A percentile compares a stretch with the other conserved stretches of the same genome.
Conservation (phyloP, 2,329 filamentous ascomycete genomes). For the Aspergillus hiratsukae region DNA sequence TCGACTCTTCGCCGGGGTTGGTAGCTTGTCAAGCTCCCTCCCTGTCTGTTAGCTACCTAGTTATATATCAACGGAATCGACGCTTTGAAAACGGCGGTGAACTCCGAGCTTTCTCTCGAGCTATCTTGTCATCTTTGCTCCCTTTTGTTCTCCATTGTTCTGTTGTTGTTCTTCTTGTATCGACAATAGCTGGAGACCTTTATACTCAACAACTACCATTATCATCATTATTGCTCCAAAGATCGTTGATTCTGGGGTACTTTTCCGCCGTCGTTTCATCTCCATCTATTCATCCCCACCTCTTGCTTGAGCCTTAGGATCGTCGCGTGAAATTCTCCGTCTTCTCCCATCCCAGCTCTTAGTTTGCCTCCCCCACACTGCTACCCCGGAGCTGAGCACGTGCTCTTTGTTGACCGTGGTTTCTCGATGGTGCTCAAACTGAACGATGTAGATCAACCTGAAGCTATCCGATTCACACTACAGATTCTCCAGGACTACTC, state of each 20-base stretch:
- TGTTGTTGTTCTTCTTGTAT: background rate
- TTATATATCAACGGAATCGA: background rate
- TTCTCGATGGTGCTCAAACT: background rate
- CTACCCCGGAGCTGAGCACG: background rate
- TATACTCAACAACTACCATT: background rate
- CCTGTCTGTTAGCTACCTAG: background rate
- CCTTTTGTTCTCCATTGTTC: background rate
- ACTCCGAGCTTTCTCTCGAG: background rate
- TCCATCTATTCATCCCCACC: background rate
- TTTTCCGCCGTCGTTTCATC: background rate
- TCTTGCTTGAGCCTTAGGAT: background rate
- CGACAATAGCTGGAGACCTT: background rate
- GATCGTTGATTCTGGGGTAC: background rate
- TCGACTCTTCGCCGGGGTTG: background rate
- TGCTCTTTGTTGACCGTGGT: background rate
- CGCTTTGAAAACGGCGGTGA: background rate
- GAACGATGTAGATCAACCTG: conserved; percentile 5
- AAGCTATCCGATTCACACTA: background rate
- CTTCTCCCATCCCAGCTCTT: background rate
- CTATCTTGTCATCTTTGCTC: background rate
- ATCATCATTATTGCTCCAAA: background rate
- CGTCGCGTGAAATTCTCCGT: background rate
- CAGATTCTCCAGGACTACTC: background rate
- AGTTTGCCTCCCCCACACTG: background rate
- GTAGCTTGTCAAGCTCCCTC: background rate